phyloP scores from a whole-genome alignment of 2,329 filamentous ascomycete genomes.

The Aspergillus sp. region DNA sequence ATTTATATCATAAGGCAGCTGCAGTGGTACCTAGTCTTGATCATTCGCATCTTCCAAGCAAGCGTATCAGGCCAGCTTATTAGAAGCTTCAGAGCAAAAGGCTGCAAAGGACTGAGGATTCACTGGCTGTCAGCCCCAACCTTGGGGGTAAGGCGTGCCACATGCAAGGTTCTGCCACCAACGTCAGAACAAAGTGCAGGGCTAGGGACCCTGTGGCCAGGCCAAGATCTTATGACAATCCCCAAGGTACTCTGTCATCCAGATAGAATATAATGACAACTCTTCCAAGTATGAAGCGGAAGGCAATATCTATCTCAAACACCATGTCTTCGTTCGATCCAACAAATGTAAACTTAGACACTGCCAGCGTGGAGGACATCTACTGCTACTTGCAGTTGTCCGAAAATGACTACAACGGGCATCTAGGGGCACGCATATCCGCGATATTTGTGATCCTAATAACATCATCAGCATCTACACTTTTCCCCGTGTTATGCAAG shows the following conservation, averaged over 20 bases:
- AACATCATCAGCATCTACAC: conserved; percentile 43
- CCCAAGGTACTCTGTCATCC: neutral
- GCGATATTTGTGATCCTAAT: conserved; percentile 50
- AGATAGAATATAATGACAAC: neutral
- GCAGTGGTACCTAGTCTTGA: neutral
- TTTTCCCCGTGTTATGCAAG: conserved; percentile 53
- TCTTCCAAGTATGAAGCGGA: neutral
- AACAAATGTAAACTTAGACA: conserved; percentile 47
- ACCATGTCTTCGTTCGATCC: conserved; percentile 38
- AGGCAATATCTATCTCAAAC: too few species aligned
- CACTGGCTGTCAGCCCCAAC: neutral
- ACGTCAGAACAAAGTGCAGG: neutral
- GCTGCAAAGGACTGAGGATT: neutral
- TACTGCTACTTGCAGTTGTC: conserved; percentile 53
- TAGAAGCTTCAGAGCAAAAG: neutral
- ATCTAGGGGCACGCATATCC: conserved; percentile 45
- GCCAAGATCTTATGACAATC: neutral
- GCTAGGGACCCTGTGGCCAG: neutral
- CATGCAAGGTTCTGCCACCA: neutral
- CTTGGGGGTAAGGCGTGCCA: neutral
- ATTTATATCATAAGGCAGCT: too few species aligned
- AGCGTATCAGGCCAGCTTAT: neutral
- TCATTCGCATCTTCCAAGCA: neutral
- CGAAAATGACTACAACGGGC: conserved; percentile 58
- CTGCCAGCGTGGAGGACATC: conserved; percentile 46